phyloP scores from a whole-genome alignment of 2,329 filamentous ascomycete species.

The Fusarium sp. region DNA sequence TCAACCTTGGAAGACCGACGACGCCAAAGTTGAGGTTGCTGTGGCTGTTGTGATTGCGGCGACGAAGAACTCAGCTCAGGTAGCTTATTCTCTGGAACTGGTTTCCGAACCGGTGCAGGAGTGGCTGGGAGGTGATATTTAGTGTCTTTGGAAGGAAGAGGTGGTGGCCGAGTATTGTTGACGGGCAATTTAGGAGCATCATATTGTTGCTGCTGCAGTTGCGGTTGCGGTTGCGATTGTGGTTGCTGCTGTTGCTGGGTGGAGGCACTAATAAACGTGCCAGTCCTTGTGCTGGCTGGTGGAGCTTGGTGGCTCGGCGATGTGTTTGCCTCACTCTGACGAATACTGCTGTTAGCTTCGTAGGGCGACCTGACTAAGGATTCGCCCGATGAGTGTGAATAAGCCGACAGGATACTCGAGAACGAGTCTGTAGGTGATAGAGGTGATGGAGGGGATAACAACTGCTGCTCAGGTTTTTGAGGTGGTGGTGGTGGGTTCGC shows the following conservation, averaged over 20 bases:
- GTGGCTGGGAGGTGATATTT: conserved; percentile 41
- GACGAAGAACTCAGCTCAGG: conserved; percentile 45
- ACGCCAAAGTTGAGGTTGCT: conserved; percentile 59
- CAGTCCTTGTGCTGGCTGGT: conserved; percentile 42
- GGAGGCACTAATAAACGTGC: conserved; percentile 37
- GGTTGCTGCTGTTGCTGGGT: conserved; percentile 34
- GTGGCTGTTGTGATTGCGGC: conserved; percentile 42
- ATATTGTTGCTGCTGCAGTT: conserved; percentile 40
- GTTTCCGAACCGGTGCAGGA: conserved; percentile 35
- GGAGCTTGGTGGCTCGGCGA: conserved; percentile 45
- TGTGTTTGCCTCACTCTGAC: conserved; percentile 40
- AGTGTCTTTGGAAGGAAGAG: conserved; percentile 48
- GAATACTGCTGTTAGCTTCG: conserved; percentile 47
- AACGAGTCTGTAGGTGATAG: conserved; percentile 63
- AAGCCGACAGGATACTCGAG: conserved; percentile 68
- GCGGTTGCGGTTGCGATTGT: conserved; percentile 30
- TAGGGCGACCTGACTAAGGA: conserved; percentile 59
- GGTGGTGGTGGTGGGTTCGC: conserved; percentile 30
- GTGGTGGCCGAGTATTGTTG: conserved; percentile 34
- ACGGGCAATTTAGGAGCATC: conserved; percentile 33
- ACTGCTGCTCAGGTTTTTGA: conserved; percentile 33
- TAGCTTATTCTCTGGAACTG: conserved; percentile 22
- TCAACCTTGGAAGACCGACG: conserved; percentile 65
- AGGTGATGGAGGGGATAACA: conserved; percentile 39
- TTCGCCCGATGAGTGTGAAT: conserved; percentile 62